Evolutionary conservation across 352 stramenopile genomes (phyloP).

Genomic region (Chrysophaeum taylorii): DNA sequence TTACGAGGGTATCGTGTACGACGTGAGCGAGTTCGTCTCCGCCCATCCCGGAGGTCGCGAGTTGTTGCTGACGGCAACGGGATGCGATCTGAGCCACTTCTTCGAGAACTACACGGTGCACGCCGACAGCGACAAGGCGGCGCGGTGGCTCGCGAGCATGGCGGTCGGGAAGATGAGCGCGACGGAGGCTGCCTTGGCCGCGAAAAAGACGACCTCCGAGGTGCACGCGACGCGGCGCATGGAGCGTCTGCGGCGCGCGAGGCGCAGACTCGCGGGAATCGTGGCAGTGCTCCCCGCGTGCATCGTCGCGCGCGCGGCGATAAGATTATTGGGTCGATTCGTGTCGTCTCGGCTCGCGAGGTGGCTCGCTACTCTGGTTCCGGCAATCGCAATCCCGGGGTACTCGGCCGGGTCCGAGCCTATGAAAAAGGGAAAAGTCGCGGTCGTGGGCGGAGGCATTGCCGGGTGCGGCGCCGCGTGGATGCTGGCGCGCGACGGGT

Average conservation of each 20-base stretch:
- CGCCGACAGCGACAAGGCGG: constrained; percentile 29
- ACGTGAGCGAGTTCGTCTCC: constrained; percentile 32
- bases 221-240: constrained; percentile 28
- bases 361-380: constrained; percentile 26
- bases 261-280: constrained; percentile 27
- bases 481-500: constrained; percentile 33
- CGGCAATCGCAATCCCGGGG: constrained; percentile 27
- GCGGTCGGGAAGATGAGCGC: constrained; percentile 28
- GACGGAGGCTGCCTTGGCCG: constrained; percentile 19
- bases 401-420: constrained; percentile 28
- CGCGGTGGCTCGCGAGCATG: constrained; percentile 28
- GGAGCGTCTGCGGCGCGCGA: constrained; percentile 19
- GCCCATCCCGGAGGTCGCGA: constrained; percentile 32
- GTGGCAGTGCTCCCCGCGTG: constrained; percentile 27
- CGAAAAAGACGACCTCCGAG: constrained; percentile 14
- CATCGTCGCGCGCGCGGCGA: constrained; percentile 27
- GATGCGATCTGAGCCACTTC: constrained; percentile 33
- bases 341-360: constrained; percentile 19
- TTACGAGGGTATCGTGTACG: constrained; percentile 35
- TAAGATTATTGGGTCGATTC: constrained; percentile 26
- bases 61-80: constrained; percentile 25
- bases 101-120: constrained; percentile 40
- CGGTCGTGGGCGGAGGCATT: constrained; percentile 53
- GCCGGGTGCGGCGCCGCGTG: constrained; percentile 40
- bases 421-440: constrained; percentile 31